These are phyloP conservation scores for Trichopus zeylanicus DNA, from an alignment of 116 monocot species.

Conservation along the genomic window DNA sequence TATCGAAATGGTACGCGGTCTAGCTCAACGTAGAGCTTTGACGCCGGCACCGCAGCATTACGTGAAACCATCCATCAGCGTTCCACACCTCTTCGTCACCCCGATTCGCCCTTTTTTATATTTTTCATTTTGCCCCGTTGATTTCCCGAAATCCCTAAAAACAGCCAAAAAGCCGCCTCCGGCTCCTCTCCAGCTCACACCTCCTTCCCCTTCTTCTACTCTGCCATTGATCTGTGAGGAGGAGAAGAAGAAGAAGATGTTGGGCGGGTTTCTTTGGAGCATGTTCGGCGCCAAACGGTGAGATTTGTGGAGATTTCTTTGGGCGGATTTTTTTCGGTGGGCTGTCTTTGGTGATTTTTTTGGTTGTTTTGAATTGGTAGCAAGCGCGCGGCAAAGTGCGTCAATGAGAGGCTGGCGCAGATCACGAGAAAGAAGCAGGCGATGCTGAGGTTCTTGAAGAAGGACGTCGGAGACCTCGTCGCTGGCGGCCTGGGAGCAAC, in stretches of 20 bases:
- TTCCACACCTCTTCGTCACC: too few species aligned
- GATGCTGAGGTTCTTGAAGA: conserved; percentile 44
- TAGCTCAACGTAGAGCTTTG: too few species aligned
- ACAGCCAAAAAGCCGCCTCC: too few species aligned
- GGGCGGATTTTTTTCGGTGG: neutral
- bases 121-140: too few species aligned
- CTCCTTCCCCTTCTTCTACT: neutral
- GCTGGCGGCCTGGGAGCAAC: conserved; percentile 23
- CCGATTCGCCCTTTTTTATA: too few species aligned
- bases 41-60: too few species aligned
- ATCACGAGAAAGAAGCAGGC: conserved; percentile 49
- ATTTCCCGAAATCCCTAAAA: too few species aligned
- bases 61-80: too few species aligned
- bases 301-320: neutral
- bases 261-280: conserved; percentile 21
- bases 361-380: conserved; percentile 10
- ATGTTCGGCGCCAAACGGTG: conserved; percentile 29
- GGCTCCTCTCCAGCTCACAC: neutral
- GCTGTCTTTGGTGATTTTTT: neutral
- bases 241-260: conserved; percentile 16
- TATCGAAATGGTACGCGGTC: too few species aligned
- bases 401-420: conserved; percentile 25
- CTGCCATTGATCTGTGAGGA: neutral
- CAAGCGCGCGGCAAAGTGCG: conserved; percentile 54
- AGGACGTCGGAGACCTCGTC: conserved; percentile 57